phyloP scores from a whole-genome alignment of 495 filamentous ascomycete species.

The Hypoxylon crocopeplum region DNA sequence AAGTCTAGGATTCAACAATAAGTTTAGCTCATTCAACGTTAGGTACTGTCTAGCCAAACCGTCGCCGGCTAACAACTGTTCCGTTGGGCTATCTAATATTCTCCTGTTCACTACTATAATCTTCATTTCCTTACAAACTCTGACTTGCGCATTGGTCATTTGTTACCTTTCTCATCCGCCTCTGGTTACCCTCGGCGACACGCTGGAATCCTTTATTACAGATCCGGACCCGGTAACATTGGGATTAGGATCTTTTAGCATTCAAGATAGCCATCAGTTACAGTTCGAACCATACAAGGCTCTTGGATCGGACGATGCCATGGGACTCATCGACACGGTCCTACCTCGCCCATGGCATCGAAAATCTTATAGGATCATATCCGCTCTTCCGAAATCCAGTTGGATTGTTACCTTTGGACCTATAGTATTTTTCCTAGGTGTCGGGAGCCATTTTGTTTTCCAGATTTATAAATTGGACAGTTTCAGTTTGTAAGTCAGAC shows the following conservation, averaged over 20 bases:
- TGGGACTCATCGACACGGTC: too few species aligned
- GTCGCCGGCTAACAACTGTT: conserved; percentile 1
- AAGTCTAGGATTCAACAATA: too few species aligned
- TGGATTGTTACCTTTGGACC: too few species aligned
- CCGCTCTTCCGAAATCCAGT: too few species aligned
- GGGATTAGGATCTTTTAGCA: conserved; percentile 18
- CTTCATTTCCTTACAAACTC: conserved; percentile 6
- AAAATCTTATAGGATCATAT: too few species aligned
- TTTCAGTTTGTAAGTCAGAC: too few species aligned
- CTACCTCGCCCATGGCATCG: too few species aligned
- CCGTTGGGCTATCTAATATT: conserved; percentile 11
- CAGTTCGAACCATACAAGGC: too few species aligned
- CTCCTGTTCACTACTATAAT: conserved; percentile 6
- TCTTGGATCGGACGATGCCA: too few species aligned
- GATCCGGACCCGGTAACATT: conserved; percentile 9
- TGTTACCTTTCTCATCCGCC: conserved; percentile 1
- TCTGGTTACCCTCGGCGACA: conserved; percentile 19
- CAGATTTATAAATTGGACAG: too few species aligned
- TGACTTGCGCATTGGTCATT: background rate
- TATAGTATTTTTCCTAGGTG: too few species aligned
- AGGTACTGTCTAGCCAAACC: conserved; percentile 5
- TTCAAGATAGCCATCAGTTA: conserved; percentile 4
- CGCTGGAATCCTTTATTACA: conserved; percentile 27
- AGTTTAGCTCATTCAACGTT: background rate
- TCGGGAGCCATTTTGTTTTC: too few species aligned